Evolutionary conservation across 2,329 filamentous ascomycete genomes (phyloP).

Genomic region (Aspergillus terreus): DNA sequence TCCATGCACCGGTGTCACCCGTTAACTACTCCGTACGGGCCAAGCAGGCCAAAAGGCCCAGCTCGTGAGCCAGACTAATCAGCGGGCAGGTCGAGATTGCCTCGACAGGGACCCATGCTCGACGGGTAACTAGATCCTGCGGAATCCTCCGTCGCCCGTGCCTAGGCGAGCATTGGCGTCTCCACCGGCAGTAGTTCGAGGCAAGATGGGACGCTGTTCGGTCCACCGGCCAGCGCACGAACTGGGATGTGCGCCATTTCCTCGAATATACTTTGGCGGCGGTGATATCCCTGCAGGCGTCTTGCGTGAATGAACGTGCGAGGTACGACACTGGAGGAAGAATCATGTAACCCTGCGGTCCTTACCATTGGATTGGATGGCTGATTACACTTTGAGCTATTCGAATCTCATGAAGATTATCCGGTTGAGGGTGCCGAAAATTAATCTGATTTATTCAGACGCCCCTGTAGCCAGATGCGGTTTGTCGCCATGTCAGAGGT

Average conservation of each 20-base stretch:
- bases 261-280: background rate
- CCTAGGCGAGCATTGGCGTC: background rate
- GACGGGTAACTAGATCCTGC: background rate
- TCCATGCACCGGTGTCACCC: background rate
- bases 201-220: background rate
- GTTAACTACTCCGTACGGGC: background rate
- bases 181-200: background rate
- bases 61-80: background rate
- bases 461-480: too few species aligned
- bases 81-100: background rate
- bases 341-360: too few species aligned
- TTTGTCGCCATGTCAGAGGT: too few species aligned
- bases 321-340: too few species aligned
- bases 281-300: too few species aligned
- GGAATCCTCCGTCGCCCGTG: background rate
- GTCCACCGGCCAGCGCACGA: background rate
- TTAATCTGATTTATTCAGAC: too few species aligned
- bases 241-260: background rate
- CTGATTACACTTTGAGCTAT: too few species aligned
- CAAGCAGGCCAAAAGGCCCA: background rate
- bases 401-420: too few species aligned
- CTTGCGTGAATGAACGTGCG: too few species aligned
- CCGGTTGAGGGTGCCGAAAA: too few species aligned
- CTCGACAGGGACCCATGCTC: background rate
- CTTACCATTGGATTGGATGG: too few species aligned